Conservation (phyloP, 805 yeast genomes). For the Ogataea pilisensis region DNA sequence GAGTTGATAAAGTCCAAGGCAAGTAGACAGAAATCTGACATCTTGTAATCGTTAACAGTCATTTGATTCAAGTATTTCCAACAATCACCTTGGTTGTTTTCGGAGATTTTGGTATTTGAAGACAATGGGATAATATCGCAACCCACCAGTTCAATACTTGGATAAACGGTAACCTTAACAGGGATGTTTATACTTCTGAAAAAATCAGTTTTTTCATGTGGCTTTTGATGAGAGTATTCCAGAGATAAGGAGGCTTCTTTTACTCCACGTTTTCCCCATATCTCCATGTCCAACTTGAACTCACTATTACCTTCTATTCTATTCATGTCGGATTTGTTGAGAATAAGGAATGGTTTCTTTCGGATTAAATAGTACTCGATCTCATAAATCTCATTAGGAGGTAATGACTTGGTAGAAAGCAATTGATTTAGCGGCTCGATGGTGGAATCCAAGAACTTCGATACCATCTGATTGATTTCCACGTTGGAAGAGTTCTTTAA, state of each 20-base stretch:
- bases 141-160: conserved; percentile 70
- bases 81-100: conserved; percentile 21
- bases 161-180: conserved; percentile 61
- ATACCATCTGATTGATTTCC: conserved; percentile 51
- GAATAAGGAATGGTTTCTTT: conserved; percentile 52
- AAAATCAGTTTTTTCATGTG: conserved; percentile 25
- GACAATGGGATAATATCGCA: conserved; percentile 68
- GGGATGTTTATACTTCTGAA: conserved; percentile 65
- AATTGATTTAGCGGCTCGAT: conserved; percentile 58
- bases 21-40: conserved; percentile 56
- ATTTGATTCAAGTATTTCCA: conserved; percentile 32
- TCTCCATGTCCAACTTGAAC: conserved; percentile 49
- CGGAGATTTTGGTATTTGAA: conserved; percentile 27
- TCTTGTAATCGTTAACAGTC: conserved; percentile 28
- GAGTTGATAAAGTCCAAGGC: conserved; percentile 77
- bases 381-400: conserved; percentile 67
- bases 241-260: conserved; percentile 58
- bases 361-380: conserved; percentile 63
- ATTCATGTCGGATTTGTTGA: conserved; percentile 42
- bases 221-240: conserved; percentile 52
- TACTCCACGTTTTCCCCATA: conserved; percentile 72
- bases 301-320: conserved; percentile 35
- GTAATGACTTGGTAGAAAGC: conserved; percentile 40
- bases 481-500: conserved; percentile 59
- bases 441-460: conserved; percentile 70